Evolutionary conservation across 305 asterid genomes (phyloP).

Genomic region (Salvia sclarea): DNA sequence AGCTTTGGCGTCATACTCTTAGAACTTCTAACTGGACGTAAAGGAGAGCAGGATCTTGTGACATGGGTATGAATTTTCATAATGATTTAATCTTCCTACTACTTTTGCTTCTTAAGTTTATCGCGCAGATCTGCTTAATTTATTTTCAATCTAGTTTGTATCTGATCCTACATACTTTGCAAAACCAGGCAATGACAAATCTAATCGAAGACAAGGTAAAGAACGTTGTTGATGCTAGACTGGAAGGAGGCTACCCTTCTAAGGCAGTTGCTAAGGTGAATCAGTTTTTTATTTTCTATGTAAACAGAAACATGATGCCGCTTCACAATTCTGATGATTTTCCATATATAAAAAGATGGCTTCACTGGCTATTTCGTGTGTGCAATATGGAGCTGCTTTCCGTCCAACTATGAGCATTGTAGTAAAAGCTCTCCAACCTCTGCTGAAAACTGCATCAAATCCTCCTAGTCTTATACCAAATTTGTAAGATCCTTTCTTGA

Average conservation of each 20-base stretch:
- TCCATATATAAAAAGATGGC: constrained; percentile 34
- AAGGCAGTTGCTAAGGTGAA: constrained; percentile 31
- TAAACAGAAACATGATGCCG: background rate
- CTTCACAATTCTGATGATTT: background rate
- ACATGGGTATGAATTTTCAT: constrained; percentile 43
- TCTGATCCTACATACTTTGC: background rate
- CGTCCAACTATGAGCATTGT: constrained; percentile 35
- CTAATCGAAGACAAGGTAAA: constrained; percentile 55
- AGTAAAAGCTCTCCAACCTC: constrained; percentile 29
- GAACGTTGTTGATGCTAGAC: constrained; percentile 53
- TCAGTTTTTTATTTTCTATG: background rate
- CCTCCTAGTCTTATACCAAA: background rate
- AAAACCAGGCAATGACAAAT: constrained; percentile 39
- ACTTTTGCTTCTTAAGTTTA: background rate
- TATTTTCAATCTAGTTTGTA: background rate
- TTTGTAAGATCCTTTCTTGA: background rate
- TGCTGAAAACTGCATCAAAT: background rate
- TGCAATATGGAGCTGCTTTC: constrained; percentile 33
- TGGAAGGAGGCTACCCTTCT: constrained; percentile 41
- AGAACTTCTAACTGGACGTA: constrained; percentile 27
- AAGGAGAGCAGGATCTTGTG: constrained; percentile 52
- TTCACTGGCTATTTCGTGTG: constrained; percentile 37
- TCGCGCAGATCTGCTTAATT: background rate
- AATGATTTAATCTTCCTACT: background rate
- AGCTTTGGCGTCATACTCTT: constrained; percentile 32